phyloP scores from a whole-genome alignment of 768 basidiomycete genomes.

The Pleurotus platypus region DNA sequence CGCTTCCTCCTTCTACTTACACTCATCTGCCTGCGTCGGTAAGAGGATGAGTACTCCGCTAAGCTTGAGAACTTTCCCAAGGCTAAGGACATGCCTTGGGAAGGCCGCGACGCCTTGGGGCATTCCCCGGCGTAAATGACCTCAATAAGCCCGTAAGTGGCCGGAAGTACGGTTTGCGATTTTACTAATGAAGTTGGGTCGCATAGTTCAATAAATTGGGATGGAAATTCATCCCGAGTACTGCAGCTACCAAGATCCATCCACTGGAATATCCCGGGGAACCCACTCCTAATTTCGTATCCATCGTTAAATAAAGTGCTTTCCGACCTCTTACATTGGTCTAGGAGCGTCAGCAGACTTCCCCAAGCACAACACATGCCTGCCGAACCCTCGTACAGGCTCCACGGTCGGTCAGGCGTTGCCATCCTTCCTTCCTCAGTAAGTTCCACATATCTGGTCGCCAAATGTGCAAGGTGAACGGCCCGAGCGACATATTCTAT shows the following conservation, averaged over 20 bases:
- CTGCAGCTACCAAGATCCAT: neutral
- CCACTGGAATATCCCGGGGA: slow-evolving; percentile 30
- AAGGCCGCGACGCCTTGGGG: too few species aligned
- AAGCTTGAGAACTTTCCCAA: too few species aligned
- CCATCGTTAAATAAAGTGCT: slow-evolving; percentile 1
- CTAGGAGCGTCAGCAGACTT: slow-evolving; percentile 34
- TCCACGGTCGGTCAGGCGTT: slow-evolving; percentile 49
- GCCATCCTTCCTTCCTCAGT: slow-evolving; percentile 37
- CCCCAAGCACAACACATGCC: slow-evolving; percentile 59
- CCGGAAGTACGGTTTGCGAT: too few species aligned
- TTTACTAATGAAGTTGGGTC: neutral
- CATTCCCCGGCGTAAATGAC: too few species aligned
- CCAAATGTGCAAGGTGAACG: slow-evolving; percentile 45
- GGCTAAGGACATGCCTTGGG: too few species aligned
- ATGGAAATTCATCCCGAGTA: neutral
- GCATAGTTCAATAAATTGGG: neutral
- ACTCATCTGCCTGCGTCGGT: too few species aligned
- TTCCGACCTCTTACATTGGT: slow-evolving; percentile 9
- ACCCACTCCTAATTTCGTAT: slow-evolving; percentile 20
- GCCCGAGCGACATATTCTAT: slow-evolving; percentile 25
- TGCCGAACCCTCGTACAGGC: slow-evolving; percentile 54
- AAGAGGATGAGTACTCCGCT: too few species aligned
- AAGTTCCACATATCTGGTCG: slow-evolving; percentile 28
- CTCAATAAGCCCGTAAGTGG: too few species aligned
- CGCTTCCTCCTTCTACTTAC: too few species aligned